phyloP scores from a whole-genome alignment of 2,329 filamentous ascomycete genomes.

The Colletotrichum salicis region DNA sequence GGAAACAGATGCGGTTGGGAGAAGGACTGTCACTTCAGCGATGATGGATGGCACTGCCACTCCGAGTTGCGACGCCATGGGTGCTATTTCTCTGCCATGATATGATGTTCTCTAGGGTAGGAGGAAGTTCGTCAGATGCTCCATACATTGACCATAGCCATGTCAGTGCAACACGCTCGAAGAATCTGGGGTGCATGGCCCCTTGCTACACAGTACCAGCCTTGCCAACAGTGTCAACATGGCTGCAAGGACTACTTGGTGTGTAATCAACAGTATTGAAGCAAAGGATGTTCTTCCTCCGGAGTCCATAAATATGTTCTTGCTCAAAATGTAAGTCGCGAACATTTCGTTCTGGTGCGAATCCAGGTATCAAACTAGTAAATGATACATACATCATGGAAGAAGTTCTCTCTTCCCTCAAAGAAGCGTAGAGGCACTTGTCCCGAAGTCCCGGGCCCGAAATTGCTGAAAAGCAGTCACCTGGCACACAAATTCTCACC shows the following conservation, averaged over 20 bases:
- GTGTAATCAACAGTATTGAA: background rate
- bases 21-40: background rate
- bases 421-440: slow-evolving; percentile 16
- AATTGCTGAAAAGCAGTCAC: background rate
- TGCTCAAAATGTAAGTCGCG: background rate
- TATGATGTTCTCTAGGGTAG: no score
- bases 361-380: background rate
- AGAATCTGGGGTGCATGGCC: slow-evolving; percentile 5
- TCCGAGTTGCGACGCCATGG: no score
- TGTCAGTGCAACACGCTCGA: background rate
- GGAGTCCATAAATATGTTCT: background rate
- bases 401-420: background rate
- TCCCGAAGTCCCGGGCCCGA: slow-evolving; percentile 15
- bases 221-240: background rate
- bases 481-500: slow-evolving; percentile 13
- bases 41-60: background rate
- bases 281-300: background rate
- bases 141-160: background rate
- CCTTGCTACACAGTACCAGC: background rate
- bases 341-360: background rate
- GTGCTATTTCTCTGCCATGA: no score
- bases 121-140: no score
- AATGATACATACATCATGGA: no score
- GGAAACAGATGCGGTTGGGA: background rate
- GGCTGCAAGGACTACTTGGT: background rate